Percentiles rank a stretch among this genome's conserved stretches.
Conservation (phyloP, 2,329 filamentous ascomycete genomes). For the Pseudogymnoascus verrucosus region DNA sequence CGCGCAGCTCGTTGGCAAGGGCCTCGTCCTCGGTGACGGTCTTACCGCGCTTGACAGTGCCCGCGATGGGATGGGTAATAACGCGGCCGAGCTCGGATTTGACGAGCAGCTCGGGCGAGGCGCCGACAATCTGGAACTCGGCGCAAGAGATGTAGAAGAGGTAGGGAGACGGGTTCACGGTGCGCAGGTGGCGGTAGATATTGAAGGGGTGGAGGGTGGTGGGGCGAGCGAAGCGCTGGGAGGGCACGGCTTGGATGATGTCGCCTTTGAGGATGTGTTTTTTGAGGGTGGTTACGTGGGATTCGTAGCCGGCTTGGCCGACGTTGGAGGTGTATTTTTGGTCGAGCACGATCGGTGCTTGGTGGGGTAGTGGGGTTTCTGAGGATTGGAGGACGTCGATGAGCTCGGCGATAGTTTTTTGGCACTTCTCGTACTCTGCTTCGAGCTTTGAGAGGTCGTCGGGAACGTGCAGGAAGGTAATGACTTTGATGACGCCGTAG, state of each 20-base stretch:
- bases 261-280: conserved; percentile 85
- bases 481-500: conserved; percentile 84
- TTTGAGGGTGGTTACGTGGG: conserved; percentile 79
- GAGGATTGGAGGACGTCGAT: conserved; percentile 65
- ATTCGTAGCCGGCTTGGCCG: conserved; percentile 78
- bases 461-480: conserved; percentile 78
- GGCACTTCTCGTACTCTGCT: conserved; percentile 62
- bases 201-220: conserved; percentile 95
- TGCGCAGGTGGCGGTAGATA: conserved; percentile 90
- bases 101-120: conserved; percentile 88
- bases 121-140: conserved; percentile 91
- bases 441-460: conserved; percentile 49
- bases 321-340: conserved; percentile 89
- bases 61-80: conserved; percentile 94
- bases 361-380: conserved; percentile 68
- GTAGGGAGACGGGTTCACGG: conserved; percentile 96
- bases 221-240: conserved; percentile 82
- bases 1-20: conserved; percentile 68
- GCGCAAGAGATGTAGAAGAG: conserved; percentile 91
- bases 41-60: conserved; percentile 81
- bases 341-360: conserved; percentile 62
- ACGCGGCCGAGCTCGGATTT: conserved; percentile 81
- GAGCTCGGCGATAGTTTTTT: conserved; percentile 54
- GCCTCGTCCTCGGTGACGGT: conserved; percentile 72
- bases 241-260: conserved; percentile 96